These are phyloP conservation scores for Meredithiella fracta DNA, from an alignment of 2,329 filamentous ascomycete genomes.

Conservation along the genomic window DNA sequence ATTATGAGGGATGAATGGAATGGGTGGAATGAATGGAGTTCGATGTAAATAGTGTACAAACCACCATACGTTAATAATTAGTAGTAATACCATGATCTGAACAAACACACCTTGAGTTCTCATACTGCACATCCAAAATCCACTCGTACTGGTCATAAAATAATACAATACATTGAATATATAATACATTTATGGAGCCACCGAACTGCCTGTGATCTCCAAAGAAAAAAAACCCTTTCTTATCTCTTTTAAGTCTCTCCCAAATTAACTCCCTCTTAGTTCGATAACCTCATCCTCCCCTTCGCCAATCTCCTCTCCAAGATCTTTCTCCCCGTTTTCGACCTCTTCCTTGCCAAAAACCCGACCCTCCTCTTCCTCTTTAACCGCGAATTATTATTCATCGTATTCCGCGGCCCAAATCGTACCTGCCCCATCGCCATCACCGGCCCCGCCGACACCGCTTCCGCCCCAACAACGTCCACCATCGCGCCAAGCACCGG, in stretches of 20 bases:
- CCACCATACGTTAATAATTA: background rate
- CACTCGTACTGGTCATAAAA: background rate
- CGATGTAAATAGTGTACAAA: background rate
- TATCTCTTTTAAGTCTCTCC: background rate
- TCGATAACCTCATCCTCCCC: conserved; percentile 24
- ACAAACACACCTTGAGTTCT: background rate
- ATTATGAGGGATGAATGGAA: background rate
- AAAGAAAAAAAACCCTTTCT: background rate
- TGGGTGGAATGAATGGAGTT: background rate
- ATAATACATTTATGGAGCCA: conserved; percentile 10
- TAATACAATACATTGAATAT: conserved; percentile 6
- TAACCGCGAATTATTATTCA: conserved; percentile 37
- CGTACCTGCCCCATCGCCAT: conserved; percentile 36
- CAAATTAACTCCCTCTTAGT: background rate
- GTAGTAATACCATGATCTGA: background rate
- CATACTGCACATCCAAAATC: no score
- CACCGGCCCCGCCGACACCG: conserved; percentile 37
- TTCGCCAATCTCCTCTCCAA: conserved; percentile 35
- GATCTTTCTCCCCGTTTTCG: conserved; percentile 35
- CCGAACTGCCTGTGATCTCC: background rate
- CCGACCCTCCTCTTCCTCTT: conserved; percentile 44
- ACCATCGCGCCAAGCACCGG: conserved; percentile 17
- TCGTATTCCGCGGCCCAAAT: conserved; percentile 41
- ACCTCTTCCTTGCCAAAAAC: conserved; percentile 35
- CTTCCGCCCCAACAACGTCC: conserved; percentile 30